Conservation (phyloP, 1,284 basidiomycete genomes). For the Porodaedalea pini region DNA sequence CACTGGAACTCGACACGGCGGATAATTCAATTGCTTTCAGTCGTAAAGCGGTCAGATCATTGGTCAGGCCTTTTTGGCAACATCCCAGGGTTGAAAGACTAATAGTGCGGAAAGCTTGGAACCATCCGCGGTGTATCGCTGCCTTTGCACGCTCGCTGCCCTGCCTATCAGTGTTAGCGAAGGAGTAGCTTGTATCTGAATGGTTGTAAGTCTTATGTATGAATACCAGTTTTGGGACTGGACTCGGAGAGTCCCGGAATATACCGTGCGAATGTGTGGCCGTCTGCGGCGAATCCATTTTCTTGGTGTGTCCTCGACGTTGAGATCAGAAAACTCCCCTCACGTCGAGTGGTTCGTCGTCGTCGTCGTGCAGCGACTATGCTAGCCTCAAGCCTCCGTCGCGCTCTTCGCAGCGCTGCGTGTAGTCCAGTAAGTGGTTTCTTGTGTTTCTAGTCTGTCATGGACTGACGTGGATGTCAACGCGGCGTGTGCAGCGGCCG, state of each 20-base stretch:
- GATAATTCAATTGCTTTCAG: not conserved
- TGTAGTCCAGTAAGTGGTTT: constrained; percentile 48
- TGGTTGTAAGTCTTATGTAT: not conserved
- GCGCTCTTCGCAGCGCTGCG: constrained; percentile 54
- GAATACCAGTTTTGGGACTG: not conserved
- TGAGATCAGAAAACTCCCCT: not conserved
- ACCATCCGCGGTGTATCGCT: constrained; percentile 4
- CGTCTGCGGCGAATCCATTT: constrained; percentile 1
- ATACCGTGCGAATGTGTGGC: constrained; percentile 5
- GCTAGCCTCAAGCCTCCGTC: constrained; percentile 56
- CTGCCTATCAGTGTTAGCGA: not conserved
- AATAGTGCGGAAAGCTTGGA: not conserved
- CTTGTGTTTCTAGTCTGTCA: not conserved
- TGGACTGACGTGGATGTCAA: constrained; percentile 23
- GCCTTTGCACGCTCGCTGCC: constrained; percentile 9
- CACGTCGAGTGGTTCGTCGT: constrained; percentile 5
- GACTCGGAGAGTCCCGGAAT: constrained; percentile 11
- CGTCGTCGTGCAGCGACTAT: constrained; percentile 28
- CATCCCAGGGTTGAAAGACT: constrained; percentile 11
- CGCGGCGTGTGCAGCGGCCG: constrained; percentile 29
- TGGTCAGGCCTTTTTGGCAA: constrained; percentile 1
- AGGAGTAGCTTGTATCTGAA: too few relatives aligned
- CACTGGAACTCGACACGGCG: not conserved
- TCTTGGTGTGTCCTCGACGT: not conserved
- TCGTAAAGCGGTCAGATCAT: constrained; percentile 7